Conservation (phyloP, 768 basidiomycete genomes). For the Leucocoprinus birnbaumii region DNA sequence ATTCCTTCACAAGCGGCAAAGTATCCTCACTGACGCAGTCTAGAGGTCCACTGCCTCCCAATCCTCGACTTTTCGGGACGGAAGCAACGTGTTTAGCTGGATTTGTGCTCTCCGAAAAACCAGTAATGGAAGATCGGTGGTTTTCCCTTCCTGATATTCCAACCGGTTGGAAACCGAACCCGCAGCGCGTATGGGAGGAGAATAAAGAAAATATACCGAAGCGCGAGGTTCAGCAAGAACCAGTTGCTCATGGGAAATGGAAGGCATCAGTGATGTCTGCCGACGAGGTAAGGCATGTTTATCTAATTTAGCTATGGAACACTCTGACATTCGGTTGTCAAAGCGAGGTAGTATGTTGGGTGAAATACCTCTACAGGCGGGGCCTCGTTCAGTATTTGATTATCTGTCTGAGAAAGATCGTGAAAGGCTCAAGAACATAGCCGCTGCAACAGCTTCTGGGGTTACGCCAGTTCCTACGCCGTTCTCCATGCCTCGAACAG, state of each 20-base stretch:
- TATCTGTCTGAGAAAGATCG: constrained; percentile 91
- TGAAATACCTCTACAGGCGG: constrained; percentile 68
- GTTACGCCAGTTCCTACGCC: constrained; percentile 17
- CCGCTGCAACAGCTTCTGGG: constrained; percentile 23
- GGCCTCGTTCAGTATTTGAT: constrained; percentile 86
- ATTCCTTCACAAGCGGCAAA: constrained; percentile 13
- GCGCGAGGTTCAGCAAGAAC: constrained; percentile 17
- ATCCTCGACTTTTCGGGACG: constrained; percentile 60
- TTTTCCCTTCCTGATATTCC: constrained; percentile 85
- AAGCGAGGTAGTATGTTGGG: constrained; percentile 85
- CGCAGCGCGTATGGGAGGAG: constrained; percentile 66
- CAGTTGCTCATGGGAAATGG: constrained; percentile 46
- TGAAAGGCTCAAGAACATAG: constrained; percentile 73
- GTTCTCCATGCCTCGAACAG: constrained; percentile 46
- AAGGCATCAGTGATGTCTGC: constrained; percentile 54
- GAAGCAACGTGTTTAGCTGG: constrained; percentile 69
- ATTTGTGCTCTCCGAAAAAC: constrained; percentile 67
- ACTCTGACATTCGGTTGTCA: no score
- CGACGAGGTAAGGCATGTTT: constrained; percentile 56
- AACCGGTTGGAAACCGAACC: constrained; percentile 82
- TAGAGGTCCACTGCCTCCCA: constrained; percentile 30
- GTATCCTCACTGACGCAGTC: constrained; percentile 20
- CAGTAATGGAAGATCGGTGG: constrained; percentile 72
- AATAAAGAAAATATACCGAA: constrained; percentile 45
- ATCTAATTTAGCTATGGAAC: no score